Evolutionary conservation across 805 yeast species (phyloP), one percentile per base, ranked within the genome.

Genomic region (Jamesozyma spencerorum): DNA sequence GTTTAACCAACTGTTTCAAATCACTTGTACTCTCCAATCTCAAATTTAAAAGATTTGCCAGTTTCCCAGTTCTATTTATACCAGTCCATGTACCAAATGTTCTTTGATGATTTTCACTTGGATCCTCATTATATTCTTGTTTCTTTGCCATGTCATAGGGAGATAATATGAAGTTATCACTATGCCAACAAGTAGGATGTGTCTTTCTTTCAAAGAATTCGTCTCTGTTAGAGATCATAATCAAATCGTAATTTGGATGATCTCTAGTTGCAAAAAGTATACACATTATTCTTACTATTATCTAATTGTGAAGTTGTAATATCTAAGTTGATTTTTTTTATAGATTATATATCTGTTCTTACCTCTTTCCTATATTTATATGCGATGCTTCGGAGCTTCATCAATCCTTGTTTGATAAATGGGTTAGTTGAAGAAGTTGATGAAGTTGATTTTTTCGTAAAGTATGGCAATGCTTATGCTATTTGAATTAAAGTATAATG

Each of bases 61-160:
- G 43, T 44, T 71, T 69, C 0, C 85, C 85, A 2, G 50, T 55
- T 24, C 65, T 65, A 31, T 76, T 70, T 1, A 82, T 71, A 0
- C 95, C 97, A 1, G 85, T 75, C 98, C 98, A 92, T 0, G 97
- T 85, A 1, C 98, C 97, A 47, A 76, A 85, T 41, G 78, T 87
- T 1, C 68, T 62, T 28, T 45, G 47, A 18, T 46, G 15, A 15
- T 37, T 39, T 7, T 37, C 31, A 8, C 43, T 40, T n/a, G n/a
- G 12, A 5, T 38, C 40, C 5, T 30, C 36, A 15, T 33, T 26
- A 11, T 31, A 32, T 4, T 32, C 22, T 14, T 36, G 39, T 10
- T 18, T 24, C 24, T 37, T 41, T 1, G 80, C 85, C 50, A 83
- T 58, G 57, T 90, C 97, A 30, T 70, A 62, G 0, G 97, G 97